Conservation (phyloP, 495 filamentous ascomycete genomes). For the Elasticomyces elasticus region DNA sequence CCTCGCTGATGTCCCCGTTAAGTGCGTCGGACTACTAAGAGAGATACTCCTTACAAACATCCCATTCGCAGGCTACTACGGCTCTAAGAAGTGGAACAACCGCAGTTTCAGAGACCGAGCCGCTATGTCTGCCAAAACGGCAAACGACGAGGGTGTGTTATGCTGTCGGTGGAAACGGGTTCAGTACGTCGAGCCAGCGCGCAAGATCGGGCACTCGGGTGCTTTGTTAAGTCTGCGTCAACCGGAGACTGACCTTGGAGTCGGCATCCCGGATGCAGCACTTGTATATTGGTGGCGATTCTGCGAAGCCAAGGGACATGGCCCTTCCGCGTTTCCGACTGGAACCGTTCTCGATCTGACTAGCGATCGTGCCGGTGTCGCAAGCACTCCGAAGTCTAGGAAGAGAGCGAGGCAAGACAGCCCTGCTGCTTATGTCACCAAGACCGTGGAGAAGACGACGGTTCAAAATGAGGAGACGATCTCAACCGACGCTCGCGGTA, state of each 20-base stretch:
- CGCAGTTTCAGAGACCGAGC: background rate
- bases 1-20: background rate
- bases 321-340: background rate
- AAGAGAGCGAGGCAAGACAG: background rate
- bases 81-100: background rate
- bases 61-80: background rate
- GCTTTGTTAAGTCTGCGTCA: background rate
- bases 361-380: background rate
- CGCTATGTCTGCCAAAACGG: background rate
- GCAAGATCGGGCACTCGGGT: background rate
- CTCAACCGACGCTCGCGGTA: background rate
- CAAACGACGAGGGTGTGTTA: background rate
- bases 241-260: background rate
- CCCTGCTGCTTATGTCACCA: background rate
- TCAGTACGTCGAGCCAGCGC: background rate
- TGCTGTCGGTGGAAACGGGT: background rate
- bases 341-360: background rate
- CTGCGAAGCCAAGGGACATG: background rate
- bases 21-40: background rate
- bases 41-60: background rate
- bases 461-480: background rate
- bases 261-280: conserved; percentile 1
- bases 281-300: background rate
- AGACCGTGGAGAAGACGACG: background rate
- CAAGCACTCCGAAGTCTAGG: background rate